Evolutionary conservation across 106 monocot species (phyloP).

Genomic region (Phalaenopsis aphrodite): DNA sequence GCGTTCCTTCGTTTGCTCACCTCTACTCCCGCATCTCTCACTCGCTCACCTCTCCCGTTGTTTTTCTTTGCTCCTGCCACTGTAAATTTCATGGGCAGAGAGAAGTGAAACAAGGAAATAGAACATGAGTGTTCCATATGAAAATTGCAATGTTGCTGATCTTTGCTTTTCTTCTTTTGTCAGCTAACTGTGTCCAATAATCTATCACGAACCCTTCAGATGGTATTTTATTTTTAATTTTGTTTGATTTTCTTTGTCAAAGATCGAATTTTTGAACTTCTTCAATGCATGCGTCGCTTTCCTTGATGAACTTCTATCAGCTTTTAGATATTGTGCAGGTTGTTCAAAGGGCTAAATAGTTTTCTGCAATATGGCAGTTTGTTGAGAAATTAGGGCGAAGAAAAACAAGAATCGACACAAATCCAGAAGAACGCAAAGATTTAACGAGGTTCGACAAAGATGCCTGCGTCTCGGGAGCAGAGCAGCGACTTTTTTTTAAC

Average conservation of each 20-base stretch:
- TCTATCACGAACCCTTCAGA: slow-evolving; percentile 21
- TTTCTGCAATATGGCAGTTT: not conserved
- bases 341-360: not conserved
- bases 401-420: too few relatives aligned
- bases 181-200: slow-evolving; percentile 2
- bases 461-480: too few relatives aligned
- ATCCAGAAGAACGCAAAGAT: too few relatives aligned
- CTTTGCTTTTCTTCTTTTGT: slow-evolving; percentile 12
- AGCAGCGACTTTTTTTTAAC: too few relatives aligned
- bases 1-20: not conserved
- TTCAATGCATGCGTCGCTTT: not conserved
- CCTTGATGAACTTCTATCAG: not conserved
- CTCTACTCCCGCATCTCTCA: not conserved
- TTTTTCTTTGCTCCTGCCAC: not conserved
- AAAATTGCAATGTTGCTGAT: not conserved
- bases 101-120: not conserved
- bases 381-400: too few relatives aligned
- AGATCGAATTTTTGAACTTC: not conserved
- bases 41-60: not conserved
- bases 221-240: slow-evolving; percentile 11
- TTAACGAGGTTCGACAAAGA: too few relatives aligned
- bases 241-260: not conserved
- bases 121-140: slow-evolving; percentile 8
- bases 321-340: not conserved
- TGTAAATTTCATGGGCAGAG: not conserved